These are phyloP conservation scores for Lasiodiplodia gonubiensis DNA, from an alignment of 2,329 filamentous ascomycete species.

Conservation along the genomic window DNA sequence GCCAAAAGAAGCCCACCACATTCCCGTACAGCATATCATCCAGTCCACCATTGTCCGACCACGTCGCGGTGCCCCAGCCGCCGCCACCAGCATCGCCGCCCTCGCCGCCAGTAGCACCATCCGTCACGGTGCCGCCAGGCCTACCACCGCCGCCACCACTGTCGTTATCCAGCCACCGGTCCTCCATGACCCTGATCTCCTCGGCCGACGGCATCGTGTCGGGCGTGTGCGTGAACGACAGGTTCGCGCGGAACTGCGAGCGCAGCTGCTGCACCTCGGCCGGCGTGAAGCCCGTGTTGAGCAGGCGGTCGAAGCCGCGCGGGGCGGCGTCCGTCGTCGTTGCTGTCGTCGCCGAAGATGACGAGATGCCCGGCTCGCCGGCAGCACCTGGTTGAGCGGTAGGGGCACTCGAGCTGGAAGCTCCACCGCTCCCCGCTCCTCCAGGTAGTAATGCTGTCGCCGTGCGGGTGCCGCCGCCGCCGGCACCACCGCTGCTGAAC, in stretches of 20 bases:
- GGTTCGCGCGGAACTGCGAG: constrained; percentile 86
- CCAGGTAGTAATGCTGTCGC: constrained; percentile 2
- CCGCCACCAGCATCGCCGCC: constrained; percentile 43
- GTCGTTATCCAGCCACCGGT: constrained; percentile 79
- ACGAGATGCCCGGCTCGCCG: not conserved
- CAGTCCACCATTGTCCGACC: constrained; percentile 65
- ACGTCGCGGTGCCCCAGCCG: constrained; percentile 58
- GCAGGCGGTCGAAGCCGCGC: constrained; percentile 85
- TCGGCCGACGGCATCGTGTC: constrained; percentile 85
- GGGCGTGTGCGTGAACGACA: constrained; percentile 80
- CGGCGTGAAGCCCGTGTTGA: constrained; percentile 78
- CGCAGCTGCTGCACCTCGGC: constrained; percentile 84
- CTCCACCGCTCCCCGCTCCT: constrained; percentile 26
- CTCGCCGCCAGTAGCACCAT: constrained; percentile 43
- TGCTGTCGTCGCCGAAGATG: constrained; percentile 37
- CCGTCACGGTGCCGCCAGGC: constrained; percentile 27
- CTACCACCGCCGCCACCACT: constrained; percentile 35
- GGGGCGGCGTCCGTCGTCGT: constrained; percentile 59
- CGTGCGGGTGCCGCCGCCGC: constrained; percentile 28
- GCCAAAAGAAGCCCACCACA: constrained; percentile 93
- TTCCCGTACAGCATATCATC: constrained; percentile 90
- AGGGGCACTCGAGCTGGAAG: not conserved
- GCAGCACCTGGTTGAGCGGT: not conserved
- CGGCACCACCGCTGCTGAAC: constrained; percentile 25
- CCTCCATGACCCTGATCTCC: constrained; percentile 78